Evolutionary conservation across 768 basidiomycete species (phyloP), one percentile per base, ranked within the genome.

Genomic region (Lentinula boryana): DNA sequence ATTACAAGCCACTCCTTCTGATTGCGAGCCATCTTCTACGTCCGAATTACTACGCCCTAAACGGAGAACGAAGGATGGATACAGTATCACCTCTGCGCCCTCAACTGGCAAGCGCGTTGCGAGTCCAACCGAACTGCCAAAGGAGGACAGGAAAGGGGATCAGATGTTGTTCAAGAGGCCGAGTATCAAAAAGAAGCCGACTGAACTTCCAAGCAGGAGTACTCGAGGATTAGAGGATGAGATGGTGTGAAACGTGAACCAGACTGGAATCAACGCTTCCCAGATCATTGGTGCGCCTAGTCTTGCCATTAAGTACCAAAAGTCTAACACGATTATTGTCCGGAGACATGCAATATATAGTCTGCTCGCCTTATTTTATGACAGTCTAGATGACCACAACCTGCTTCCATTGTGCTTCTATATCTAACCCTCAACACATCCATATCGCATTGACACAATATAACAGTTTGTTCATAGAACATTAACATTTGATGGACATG

Each of bases 71-170:
- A 41, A 46, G 48, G 16, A 7, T 56, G 48, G 63, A 50, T 38
- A 68, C 38, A 60, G 64, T 10, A 66, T 67, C 31, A 58, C 60
- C 27, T 58, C 63, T 40, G 46, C 48, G 40, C 75, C 75, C 35
- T 73, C 76, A 3, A 79, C 76, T 52, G 80, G 82, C 50, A 91
- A 91, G 71, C 81, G 89, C 21, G 80, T 80, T 2, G 84, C 86
- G 35, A 89, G 88, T 65, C 88, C 89, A 43, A 87, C 87, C 10
- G 88, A 90, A 71, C 72, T 88, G 57, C 71, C 75, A 59, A 85
- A 81, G 69, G 83, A 88, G 71, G 83, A 83, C 59, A 80, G 75
- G 65, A 77, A 75, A 44, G 87, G 86, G 3, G 82, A 81, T 36
- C 69, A 79, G 56, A 74, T 80, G 58, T 74, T 83, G 60, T 79